These are phyloP conservation scores for Solanum pinnatisectum DNA, from an alignment of 257 asterid genomes.

Conservation along the genomic window DNA sequence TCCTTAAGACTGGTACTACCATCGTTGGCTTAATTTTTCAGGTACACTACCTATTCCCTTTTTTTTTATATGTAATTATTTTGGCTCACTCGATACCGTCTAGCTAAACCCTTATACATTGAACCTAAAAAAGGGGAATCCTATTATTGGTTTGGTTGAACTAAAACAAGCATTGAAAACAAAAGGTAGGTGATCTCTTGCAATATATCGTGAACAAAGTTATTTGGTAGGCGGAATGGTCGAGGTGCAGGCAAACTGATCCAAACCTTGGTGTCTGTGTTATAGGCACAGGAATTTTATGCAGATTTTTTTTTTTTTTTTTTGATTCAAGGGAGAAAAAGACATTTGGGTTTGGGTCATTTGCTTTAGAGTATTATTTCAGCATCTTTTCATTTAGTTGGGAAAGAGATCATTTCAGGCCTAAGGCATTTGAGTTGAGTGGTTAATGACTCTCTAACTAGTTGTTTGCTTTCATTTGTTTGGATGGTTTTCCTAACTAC, in stretches of 20 bases:
- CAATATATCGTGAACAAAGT: neutral
- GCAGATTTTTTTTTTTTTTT: neutral
- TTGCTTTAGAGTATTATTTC: neutral
- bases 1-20: conserved; percentile 90
- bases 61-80: neutral
- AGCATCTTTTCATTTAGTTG: neutral
- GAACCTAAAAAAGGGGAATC: neutral
- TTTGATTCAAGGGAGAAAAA: neutral
- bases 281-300: neutral
- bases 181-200: neutral
- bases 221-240: neutral
- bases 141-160: neutral
- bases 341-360: neutral
- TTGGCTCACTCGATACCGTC: neutral
- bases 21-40: conserved; percentile 76
- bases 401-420: neutral
- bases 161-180: neutral
- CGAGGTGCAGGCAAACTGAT: neutral
- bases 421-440: neutral
- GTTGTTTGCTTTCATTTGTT: too few species aligned
- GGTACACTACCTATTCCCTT: conserved; percentile 17
- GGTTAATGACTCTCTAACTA: neutral
- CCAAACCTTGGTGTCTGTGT: neutral
- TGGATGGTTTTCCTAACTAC: neutral
- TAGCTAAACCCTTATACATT: neutral